Conservation (phyloP, 805 yeast genomes). For the Lipomyces spencermartinsiae region DNA sequence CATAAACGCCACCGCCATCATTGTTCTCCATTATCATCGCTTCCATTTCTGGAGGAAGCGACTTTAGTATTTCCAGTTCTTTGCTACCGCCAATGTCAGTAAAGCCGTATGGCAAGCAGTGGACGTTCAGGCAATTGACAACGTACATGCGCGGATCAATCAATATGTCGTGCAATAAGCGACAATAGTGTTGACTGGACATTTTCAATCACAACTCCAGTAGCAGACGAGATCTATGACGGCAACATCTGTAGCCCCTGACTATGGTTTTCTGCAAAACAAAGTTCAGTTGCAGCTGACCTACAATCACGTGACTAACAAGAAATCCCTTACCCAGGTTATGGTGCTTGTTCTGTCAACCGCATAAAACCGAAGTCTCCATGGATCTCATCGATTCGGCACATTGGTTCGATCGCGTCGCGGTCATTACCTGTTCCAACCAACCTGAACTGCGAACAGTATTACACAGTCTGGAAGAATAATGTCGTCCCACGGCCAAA, state of each 20-base stretch:
- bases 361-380: not conserved
- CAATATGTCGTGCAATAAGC: slow-evolving; percentile 12
- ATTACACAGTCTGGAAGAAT: not conserved
- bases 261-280: too few species aligned
- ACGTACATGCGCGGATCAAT: slow-evolving; percentile 19
- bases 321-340: too few species aligned
- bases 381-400: not conserved
- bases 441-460: not conserved
- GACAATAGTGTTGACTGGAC: slow-evolving; percentile 14
- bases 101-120: not conserved
- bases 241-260: not conserved
- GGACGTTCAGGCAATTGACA: not conserved
- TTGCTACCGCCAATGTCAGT: slow-evolving; percentile 14
- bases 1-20: slow-evolving; percentile 22
- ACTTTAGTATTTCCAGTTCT: slow-evolving; percentile 29
- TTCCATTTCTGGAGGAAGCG: slow-evolving; percentile 19
- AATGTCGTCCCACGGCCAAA: not conserved
- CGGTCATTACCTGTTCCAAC: not conserved
- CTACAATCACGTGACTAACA: too few species aligned
- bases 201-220: not conserved
- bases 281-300: too few species aligned
- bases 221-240: not conserved
- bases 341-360: too few species aligned
- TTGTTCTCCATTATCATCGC: slow-evolving; percentile 4
- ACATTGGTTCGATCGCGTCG: slow-evolving; percentile 3